Evolutionary conservation across 208 protist species (phyloP).

Genomic region (Phytomonas sp.): DNA sequence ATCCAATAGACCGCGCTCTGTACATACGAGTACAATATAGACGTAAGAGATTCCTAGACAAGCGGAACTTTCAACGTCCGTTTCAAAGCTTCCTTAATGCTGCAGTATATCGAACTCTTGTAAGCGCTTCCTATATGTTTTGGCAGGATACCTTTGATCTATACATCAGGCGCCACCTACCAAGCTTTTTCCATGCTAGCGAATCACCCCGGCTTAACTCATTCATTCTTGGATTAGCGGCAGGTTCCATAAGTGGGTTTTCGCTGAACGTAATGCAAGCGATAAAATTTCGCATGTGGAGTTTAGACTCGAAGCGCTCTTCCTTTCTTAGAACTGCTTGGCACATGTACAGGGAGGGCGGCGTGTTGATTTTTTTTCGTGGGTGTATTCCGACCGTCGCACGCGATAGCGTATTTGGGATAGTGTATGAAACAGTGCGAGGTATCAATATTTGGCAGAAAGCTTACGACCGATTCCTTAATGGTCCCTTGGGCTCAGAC

Average conservation of each 20-base stretch:
- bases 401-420: slow-evolving; percentile 80
- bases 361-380: slow-evolving; percentile 77
- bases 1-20: slow-evolving; percentile 84
- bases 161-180: slow-evolving; percentile 45
- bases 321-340: slow-evolving; percentile 51
- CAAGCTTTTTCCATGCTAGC: slow-evolving; percentile 30
- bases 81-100: slow-evolving; percentile 90
- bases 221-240: slow-evolving; percentile 60
- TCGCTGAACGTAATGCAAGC: slow-evolving; percentile 80
- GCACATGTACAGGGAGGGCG: slow-evolving; percentile 64
- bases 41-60: slow-evolving; percentile 60
- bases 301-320: slow-evolving; percentile 31
- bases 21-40: slow-evolving; percentile 82
- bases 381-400: slow-evolving; percentile 70
- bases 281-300: slow-evolving; percentile 91
- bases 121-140: slow-evolving; percentile 85
- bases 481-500: neutral
- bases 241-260: slow-evolving; percentile 72
- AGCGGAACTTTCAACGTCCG: slow-evolving; percentile 80
- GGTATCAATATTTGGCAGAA: slow-evolving; percentile 22
- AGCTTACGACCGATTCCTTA: neutral
- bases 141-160: slow-evolving; percentile 79
- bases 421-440: slow-evolving; percentile 78
- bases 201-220: slow-evolving; percentile 61
- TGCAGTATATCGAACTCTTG: slow-evolving; percentile 79